Evolutionary conservation across 2,329 filamentous ascomycete species (phyloP).

Genomic region (Juglanconis oblonga): DNA sequence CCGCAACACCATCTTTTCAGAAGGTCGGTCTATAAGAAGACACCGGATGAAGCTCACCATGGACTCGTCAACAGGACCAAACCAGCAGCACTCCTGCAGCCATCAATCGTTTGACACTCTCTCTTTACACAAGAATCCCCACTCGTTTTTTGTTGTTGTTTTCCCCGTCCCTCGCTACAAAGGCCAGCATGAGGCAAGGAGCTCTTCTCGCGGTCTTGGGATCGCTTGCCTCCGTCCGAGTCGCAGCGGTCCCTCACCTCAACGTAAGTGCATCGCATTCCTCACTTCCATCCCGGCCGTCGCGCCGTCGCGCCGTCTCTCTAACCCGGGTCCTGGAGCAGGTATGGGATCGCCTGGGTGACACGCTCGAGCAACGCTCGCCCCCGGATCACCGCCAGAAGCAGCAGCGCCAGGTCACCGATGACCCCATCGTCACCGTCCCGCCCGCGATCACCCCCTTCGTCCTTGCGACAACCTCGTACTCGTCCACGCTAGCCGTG

Average conservation of each 20-base stretch:
- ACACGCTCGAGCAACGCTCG: neutral
- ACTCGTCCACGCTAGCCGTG: no score
- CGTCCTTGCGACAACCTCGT: no score
- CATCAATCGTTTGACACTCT: neutral
- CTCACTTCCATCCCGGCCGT: no score
- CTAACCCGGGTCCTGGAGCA: neutral
- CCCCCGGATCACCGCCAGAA: neutral
- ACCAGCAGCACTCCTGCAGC: neutral
- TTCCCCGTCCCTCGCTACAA: neutral
- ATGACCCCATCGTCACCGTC: neutral
- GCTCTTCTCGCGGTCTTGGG: conserved; percentile 4
- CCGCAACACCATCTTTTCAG: neutral
- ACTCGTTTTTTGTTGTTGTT: neutral
- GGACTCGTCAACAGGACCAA: neutral
- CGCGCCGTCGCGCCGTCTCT: neutral
- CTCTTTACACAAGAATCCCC: neutral
- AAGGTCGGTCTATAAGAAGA: neutral
- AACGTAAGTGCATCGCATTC: neutral
- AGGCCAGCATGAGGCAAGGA: conserved; percentile 4
- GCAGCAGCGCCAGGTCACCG: neutral
- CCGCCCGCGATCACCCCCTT: neutral
- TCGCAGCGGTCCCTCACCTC: neutral
- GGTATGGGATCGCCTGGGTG: conserved; percentile 4
- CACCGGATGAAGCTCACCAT: neutral
- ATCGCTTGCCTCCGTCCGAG: neutral